Evolutionary conservation across 768 basidiomycete genomes (phyloP).

Genomic region (Boletus subparvulus): DNA sequence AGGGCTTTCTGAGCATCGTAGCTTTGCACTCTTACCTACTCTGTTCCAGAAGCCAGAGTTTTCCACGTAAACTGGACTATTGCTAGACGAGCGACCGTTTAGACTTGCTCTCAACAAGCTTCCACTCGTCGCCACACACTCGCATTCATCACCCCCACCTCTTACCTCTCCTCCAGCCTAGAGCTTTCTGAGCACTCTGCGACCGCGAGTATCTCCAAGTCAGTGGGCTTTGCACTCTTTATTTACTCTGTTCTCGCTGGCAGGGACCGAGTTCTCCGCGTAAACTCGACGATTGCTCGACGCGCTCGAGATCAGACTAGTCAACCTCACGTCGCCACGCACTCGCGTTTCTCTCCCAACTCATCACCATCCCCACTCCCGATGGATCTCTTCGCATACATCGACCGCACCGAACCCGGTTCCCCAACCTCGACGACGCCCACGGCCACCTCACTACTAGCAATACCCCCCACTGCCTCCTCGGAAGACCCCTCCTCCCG

Average conservation of each 20-base stretch:
- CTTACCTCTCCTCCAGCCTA: too few relatives aligned
- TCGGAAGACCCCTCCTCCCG: not conserved
- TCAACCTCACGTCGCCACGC: not conserved
- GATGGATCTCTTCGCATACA: constrained; percentile 19
- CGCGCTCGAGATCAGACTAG: not conserved
- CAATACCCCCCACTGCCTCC: not conserved
- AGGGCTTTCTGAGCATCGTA: not conserved
- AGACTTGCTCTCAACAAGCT: not conserved
- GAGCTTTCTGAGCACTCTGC: not conserved
- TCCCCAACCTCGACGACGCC: constrained; percentile 8
- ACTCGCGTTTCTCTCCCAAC: too few relatives aligned
- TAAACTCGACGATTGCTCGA: not conserved
- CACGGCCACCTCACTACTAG: not conserved
- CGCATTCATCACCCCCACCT: too few relatives aligned
- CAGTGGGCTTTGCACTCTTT: not conserved
- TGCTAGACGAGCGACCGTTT: not conserved
- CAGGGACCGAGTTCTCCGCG: not conserved
- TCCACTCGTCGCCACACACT: not conserved
- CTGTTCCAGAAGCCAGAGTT: not conserved
- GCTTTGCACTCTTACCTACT: too few relatives aligned
- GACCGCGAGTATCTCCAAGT: not conserved
- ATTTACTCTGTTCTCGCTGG: not conserved
- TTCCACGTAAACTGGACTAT: not conserved
- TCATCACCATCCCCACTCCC: too few relatives aligned
- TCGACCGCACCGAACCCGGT: constrained; percentile 27